A percentile compares a stretch with the other conserved stretches of the same genome.
Evolutionary conservation across 352 stramenopile genomes (phyloP).

Genomic region (Phytophthora hybrid): DNA sequence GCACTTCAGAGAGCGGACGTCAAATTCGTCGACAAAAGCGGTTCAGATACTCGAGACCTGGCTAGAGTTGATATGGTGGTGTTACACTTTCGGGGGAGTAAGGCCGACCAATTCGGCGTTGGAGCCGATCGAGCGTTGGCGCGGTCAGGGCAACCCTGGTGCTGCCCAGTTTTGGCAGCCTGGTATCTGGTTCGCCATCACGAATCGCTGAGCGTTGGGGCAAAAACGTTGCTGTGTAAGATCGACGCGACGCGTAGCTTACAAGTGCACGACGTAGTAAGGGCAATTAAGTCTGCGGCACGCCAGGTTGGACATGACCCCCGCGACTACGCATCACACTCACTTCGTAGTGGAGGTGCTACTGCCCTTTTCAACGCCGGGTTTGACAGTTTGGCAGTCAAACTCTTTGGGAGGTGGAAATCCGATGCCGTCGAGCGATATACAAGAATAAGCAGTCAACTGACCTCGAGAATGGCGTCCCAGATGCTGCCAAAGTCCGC

Average conservation of each 20-base stretch:
- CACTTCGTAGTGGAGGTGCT: slow-evolving; percentile 4
- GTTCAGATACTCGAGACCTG: neutral
- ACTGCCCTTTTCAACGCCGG: slow-evolving; percentile 1
- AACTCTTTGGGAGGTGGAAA: slow-evolving; percentile 1
- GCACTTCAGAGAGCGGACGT: slow-evolving; percentile 2
- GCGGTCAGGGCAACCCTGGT: slow-evolving; percentile 2
- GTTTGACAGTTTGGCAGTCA: neutral
- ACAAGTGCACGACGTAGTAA: neutral
- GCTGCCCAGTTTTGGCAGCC: slow-evolving; percentile 6
- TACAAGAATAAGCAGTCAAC: neutral
- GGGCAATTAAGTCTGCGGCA: neutral
- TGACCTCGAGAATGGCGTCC: neutral
- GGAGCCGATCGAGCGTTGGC: neutral
- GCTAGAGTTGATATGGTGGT: neutral
- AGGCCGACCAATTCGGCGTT: slow-evolving; percentile 3
- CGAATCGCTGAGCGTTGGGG: neutral
- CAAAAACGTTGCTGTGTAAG: slow-evolving; percentile 6
- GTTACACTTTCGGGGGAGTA: slow-evolving; percentile 10
- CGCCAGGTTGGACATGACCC: neutral
- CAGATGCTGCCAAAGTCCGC: too few species aligned
- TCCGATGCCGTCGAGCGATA: neutral
- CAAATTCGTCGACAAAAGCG: neutral
- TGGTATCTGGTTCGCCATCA: slow-evolving; percentile 11
- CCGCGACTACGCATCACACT: slow-evolving; percentile 3
- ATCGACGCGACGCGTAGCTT: slow-evolving; percentile 3